Evolutionary conservation across 805 yeast genomes (phyloP).

Genomic region (Candida germanica): DNA sequence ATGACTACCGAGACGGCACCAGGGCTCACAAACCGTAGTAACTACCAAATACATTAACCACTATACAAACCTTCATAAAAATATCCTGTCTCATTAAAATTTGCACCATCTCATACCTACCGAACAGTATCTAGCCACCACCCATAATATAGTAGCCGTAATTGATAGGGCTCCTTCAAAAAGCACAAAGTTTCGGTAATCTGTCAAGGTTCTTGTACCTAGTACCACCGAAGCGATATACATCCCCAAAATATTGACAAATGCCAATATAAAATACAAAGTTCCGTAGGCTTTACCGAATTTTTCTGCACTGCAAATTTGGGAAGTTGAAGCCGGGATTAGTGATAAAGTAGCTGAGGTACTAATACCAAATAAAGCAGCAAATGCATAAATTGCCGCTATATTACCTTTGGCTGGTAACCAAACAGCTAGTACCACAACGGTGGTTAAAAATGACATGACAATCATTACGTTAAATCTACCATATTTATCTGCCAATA

Average conservation of each 20-base stretch:
- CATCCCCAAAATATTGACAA: conserved; percentile 29
- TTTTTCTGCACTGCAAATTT: conserved; percentile 51
- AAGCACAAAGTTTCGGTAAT: conserved; percentile 43
- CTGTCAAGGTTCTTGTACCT: conserved; percentile 20
- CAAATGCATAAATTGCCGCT: conserved; percentile 42
- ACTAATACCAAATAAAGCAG: conserved; percentile 51
- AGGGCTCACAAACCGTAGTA: too few species aligned
- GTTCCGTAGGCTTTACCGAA: conserved; percentile 58
- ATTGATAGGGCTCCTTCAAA: conserved; percentile 42
- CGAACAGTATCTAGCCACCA: conserved; percentile 40
- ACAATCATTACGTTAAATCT: conserved; percentile 24
- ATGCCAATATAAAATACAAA: conserved; percentile 38
- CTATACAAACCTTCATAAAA: background rate
- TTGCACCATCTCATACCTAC: conserved; percentile 42
- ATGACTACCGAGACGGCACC: too few species aligned
- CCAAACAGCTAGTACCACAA: conserved; percentile 24
- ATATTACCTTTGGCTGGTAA: conserved; percentile 31
- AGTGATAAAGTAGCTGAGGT: conserved; percentile 56
- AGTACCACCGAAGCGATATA: conserved; percentile 25
- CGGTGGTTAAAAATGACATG: conserved; percentile 20
- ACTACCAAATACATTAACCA: too few species aligned
- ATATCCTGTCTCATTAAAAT: too few species aligned
- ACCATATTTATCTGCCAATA: conserved; percentile 26
- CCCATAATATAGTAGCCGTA: conserved; percentile 37
- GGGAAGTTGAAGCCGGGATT: conserved; percentile 59